These are phyloP conservation scores for Triticum monococcum DNA, from an alignment of 176 grass and related monocot genomes.

Conservation along the genomic window DNA sequence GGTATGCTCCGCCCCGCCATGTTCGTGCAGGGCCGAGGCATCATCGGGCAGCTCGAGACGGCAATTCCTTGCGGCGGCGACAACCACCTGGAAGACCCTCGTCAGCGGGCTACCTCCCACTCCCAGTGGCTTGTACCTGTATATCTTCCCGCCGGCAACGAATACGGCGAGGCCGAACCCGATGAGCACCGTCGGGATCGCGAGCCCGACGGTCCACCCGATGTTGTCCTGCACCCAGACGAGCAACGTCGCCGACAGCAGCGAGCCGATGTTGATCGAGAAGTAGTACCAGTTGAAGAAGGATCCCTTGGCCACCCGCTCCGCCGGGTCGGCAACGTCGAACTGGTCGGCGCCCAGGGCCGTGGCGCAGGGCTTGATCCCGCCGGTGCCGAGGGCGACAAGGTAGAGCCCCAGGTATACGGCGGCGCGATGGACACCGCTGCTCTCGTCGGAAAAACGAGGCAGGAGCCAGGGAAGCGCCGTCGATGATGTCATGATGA, in stretches of 20 bases:
- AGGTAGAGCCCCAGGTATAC: too few species aligned
- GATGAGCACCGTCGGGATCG: not conserved
- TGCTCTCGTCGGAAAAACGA: too few species aligned
- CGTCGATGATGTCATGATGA: too few species aligned
- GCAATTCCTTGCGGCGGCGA: slow-evolving; percentile 24
- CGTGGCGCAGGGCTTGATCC: not conserved
- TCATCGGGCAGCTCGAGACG: slow-evolving; percentile 23
- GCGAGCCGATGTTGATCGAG: not conserved
- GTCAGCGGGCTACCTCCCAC: not conserved
- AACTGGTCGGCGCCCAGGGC: not conserved
- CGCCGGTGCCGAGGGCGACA: not conserved
- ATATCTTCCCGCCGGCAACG: not conserved
- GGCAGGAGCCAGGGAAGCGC: too few species aligned
- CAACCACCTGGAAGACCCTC: not conserved
- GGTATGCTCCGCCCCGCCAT: not conserved
- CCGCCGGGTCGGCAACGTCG: not conserved
- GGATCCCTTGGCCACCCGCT: not conserved
- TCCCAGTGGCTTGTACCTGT: not conserved
- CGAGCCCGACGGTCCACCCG: not conserved
- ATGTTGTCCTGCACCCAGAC: not conserved
- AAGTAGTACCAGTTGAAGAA: slow-evolving; percentile 23
- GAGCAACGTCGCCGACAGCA: not conserved
- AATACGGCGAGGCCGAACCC: not conserved
- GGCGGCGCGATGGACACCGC: too few species aligned
- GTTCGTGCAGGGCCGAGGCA: slow-evolving; percentile 27